phyloP scores from a whole-genome alignment of 768 basidiomycete genomes.

The Suillus hirtellus region DNA sequence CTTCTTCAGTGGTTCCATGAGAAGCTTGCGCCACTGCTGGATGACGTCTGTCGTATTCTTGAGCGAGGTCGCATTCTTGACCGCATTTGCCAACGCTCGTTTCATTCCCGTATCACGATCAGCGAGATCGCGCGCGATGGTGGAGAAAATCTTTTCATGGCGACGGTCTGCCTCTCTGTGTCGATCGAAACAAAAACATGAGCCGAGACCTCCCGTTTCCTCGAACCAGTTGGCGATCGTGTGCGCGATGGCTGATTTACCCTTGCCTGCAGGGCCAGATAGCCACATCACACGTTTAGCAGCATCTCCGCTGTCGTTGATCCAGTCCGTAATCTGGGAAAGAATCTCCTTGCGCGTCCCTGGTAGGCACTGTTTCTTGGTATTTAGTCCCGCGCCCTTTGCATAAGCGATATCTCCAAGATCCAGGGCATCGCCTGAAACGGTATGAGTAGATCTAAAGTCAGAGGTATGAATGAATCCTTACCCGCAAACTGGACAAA shows the following conservation, averaged over 20 bases:
- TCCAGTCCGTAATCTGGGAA: constrained; percentile 20
- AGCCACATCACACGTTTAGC: constrained; percentile 15
- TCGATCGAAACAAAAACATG: constrained; percentile 21
- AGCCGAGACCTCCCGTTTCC: constrained; percentile 18
- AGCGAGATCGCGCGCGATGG: constrained; percentile 28
- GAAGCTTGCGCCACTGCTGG: constrained; percentile 19
- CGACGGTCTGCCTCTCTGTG: constrained; percentile 5
- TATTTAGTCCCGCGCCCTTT: neutral
- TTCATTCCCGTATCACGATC: constrained; percentile 14
- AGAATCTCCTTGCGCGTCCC: constrained; percentile 18
- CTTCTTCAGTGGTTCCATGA: constrained; percentile 16
- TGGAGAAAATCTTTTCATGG: constrained; percentile 27
- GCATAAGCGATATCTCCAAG: constrained; percentile 2
- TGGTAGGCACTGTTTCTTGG: constrained; percentile 13
- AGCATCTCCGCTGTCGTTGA: neutral
- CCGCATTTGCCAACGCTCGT: neutral
- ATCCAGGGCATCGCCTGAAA: neutral
- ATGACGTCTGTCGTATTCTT: neutral
- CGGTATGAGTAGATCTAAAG: neutral
- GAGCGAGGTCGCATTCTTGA: constrained; percentile 4
- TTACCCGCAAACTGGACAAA: neutral
- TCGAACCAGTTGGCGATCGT: constrained; percentile 16
- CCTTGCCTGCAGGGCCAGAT: constrained; percentile 22
- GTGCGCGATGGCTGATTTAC: constrained; percentile 31
- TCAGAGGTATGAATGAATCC: neutral